Conservation (phyloP, 1,284 basidiomycete genomes). For the Ustilago curta region DNA sequence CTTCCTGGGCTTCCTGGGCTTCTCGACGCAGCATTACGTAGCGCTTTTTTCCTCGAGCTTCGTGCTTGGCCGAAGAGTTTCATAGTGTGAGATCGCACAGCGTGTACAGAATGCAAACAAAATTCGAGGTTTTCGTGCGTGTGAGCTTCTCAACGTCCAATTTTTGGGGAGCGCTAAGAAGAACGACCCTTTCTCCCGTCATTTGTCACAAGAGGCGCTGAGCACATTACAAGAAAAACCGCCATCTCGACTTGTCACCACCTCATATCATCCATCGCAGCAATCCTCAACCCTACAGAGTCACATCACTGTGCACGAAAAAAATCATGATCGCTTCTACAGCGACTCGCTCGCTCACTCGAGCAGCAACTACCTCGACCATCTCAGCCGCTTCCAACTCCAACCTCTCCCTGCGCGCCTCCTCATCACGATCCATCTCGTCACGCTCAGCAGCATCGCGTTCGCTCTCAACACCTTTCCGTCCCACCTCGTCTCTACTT, state of each 20-base stretch:
- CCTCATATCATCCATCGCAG: background rate
- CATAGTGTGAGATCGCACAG: background rate
- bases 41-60: background rate
- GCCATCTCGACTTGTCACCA: background rate
- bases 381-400: conserved; percentile 1
- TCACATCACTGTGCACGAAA: background rate
- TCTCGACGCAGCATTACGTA: conserved; percentile 11
- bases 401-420: background rate
- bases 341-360: conserved; percentile 18
- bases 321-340: conserved; percentile 19
- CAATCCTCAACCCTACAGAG: background rate
- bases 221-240: conserved; percentile 4
- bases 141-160: background rate
- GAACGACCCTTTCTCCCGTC: too few relatives aligned
- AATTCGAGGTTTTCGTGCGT: conserved; percentile 12
- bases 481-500: conserved; percentile 33
- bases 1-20: background rate
- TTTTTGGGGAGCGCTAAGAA: too few relatives aligned
- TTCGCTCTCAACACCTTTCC: conserved; percentile 50
- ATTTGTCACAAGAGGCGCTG: conserved; percentile 1
- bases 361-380: conserved; percentile 9
- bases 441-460: conserved; percentile 17
- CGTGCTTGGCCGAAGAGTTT: background rate
- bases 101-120: background rate
- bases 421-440: background rate